Percentiles rank a stretch among this genome's conserved stretches.
These are phyloP conservation scores for Ophidiomyces ophidiicola DNA, from an alignment of 2,329 filamentous ascomycete genomes.

Conservation along the genomic window DNA sequence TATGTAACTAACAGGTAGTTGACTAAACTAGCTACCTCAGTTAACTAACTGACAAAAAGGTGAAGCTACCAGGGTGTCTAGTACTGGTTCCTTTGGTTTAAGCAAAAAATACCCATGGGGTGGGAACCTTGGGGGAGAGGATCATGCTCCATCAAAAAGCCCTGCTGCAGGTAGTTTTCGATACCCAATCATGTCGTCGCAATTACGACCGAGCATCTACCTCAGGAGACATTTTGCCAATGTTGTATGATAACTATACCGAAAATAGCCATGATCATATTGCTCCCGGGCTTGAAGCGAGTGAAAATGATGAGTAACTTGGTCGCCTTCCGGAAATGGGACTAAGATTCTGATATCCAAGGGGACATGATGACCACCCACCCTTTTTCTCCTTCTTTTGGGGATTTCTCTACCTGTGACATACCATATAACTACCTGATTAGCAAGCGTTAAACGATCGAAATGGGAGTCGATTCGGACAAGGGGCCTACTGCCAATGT, in stretches of 20 bases:
- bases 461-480: neutral
- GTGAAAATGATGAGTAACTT: neutral
- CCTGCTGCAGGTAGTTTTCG: neutral
- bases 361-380: neutral
- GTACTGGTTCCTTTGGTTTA: no score
- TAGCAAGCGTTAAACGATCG: neutral
- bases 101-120: no score
- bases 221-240: constrained; percentile 1
- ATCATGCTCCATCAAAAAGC: neutral
- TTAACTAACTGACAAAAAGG: no score
- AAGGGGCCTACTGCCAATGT: neutral
- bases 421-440: neutral
- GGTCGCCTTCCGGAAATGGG: neutral
- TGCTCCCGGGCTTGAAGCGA: neutral
- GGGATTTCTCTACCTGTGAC: neutral
- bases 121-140: constrained; percentile 6
- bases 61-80: no score
- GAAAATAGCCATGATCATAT: neutral
- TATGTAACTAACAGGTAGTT: no score
- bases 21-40: no score
- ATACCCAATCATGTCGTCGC: constrained; percentile 1
- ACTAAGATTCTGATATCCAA: neutral
- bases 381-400: neutral
- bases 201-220: constrained; percentile 6
- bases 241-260: neutral